These are phyloP conservation scores for Dipteronia dyeriana DNA, from an alignment of 345 rosid species.

Conservation along the genomic window DNA sequence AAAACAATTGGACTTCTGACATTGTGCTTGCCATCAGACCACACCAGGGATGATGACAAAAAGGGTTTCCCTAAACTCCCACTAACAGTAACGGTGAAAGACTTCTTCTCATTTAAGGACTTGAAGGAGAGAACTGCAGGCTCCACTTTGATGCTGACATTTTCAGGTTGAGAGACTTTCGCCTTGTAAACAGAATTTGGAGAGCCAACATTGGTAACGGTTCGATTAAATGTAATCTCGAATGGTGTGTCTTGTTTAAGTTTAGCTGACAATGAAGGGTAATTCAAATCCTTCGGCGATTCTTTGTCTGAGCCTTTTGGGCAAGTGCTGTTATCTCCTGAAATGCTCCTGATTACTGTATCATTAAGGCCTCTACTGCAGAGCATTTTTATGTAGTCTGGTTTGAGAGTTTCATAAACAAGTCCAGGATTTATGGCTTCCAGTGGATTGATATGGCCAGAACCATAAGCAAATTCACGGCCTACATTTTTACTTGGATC, in stretches of 20 bases:
- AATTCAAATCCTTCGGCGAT: slow-evolving; percentile 45
- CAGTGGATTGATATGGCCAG: slow-evolving; percentile 39
- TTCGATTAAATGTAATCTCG: slow-evolving; percentile 36
- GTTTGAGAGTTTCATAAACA: slow-evolving; percentile 27
- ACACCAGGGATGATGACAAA: slow-evolving; percentile 22
- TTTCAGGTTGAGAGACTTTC: slow-evolving; percentile 4
- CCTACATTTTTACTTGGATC: background rate
- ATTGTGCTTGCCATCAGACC: slow-evolving; percentile 39
- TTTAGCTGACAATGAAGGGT: slow-evolving; percentile 46
- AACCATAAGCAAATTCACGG: background rate
- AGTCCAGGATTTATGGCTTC: slow-evolving; percentile 29
- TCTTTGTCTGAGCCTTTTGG: slow-evolving; percentile 16
- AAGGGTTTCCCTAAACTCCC: background rate
- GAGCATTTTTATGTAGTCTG: slow-evolving; percentile 49
- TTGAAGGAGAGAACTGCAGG: slow-evolving; percentile 38
- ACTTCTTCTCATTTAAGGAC: slow-evolving; percentile 35
- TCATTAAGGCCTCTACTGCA: slow-evolving; percentile 31
- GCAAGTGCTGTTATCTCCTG: slow-evolving; percentile 43
- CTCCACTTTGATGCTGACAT: slow-evolving; percentile 32
- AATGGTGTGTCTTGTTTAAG: slow-evolving; percentile 23
- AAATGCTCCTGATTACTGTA: slow-evolving; percentile 10
- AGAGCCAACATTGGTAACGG: slow-evolving; percentile 60
- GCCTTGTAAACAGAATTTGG: slow-evolving; percentile 46
- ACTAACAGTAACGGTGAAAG: slow-evolving; percentile 39
- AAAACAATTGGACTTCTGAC: slow-evolving; percentile 44